A percentile compares a stretch with the other conserved stretches of the same genome.
Conservation (phyloP, 1,284 basidiomycete species). For the Sanghuangporus sanghuang region DNA sequence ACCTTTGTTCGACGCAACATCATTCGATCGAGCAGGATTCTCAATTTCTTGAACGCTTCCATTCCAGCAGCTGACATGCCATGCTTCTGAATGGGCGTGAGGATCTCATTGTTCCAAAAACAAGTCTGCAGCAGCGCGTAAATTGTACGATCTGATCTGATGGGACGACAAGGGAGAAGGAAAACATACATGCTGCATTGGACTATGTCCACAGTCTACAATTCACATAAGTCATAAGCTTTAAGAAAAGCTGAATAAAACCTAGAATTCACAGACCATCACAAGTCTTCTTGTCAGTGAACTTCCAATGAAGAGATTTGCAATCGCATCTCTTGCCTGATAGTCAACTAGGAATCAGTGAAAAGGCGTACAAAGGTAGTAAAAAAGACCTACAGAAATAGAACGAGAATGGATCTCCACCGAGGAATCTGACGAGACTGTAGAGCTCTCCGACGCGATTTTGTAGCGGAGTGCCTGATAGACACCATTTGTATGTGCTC, state of each 20-base stretch:
- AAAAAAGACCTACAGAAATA: slow-evolving; percentile 76
- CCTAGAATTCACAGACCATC: slow-evolving; percentile 51
- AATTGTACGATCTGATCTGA: not conserved
- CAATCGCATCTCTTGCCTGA: slow-evolving; percentile 78
- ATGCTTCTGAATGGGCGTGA: slow-evolving; percentile 89
- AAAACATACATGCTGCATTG: slow-evolving; percentile 82
- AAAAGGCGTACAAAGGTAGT: not conserved
- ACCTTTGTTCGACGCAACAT: slow-evolving; percentile 90
- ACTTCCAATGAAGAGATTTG: slow-evolving; percentile 89
- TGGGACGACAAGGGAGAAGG: not conserved
- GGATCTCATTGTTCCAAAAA: slow-evolving; percentile 90
- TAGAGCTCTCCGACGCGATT: slow-evolving; percentile 98
- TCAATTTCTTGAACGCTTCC: slow-evolving; percentile 86
- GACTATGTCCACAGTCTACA: slow-evolving; percentile 83
- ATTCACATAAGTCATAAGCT: not conserved
- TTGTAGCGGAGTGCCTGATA: slow-evolving; percentile 97
- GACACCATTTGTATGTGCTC: slow-evolving; percentile 86
- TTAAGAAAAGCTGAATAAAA: not conserved
- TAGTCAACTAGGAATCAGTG: slow-evolving; percentile 21
- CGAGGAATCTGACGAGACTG: slow-evolving; percentile 89
- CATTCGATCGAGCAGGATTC: slow-evolving; percentile 87
- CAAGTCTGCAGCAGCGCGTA: slow-evolving; percentile 51
- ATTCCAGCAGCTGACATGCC: slow-evolving; percentile 73
- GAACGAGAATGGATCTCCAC: slow-evolving; percentile 86
- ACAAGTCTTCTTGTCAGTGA: slow-evolving; percentile 78